Conservation (phyloP, 805 yeast species). For the Kodamaea lidongshanica region DNA sequence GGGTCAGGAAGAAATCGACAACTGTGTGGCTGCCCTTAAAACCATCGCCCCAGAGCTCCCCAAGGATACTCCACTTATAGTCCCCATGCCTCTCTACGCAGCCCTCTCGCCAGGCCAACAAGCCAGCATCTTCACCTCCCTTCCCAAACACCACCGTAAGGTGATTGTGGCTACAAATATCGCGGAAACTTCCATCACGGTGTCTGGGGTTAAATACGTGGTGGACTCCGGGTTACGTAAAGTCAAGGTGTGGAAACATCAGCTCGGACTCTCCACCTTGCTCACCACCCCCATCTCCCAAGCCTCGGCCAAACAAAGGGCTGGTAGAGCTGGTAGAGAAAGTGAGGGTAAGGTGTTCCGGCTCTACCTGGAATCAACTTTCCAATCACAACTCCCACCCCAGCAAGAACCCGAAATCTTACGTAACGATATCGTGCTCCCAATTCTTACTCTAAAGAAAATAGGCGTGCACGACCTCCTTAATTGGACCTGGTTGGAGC, state of each 20-base stretch:
- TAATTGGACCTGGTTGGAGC: constrained; percentile 88
- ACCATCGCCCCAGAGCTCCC: constrained; percentile 62
- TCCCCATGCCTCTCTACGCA: constrained; percentile 85
- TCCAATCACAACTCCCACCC: constrained; percentile 46
- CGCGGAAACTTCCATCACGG: constrained; percentile 96
- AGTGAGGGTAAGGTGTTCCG: constrained; percentile 81
- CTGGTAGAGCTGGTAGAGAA: constrained; percentile 99
- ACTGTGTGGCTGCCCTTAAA: constrained; percentile 57
- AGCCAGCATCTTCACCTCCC: constrained; percentile 64
- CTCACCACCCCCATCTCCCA: constrained; percentile 88
- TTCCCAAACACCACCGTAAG: constrained; percentile 66
- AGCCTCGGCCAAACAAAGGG: constrained; percentile 90
- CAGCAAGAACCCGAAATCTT: constrained; percentile 93
- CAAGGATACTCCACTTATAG: constrained; percentile 65
- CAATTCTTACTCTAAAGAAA: constrained; percentile 76
- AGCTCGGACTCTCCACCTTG: constrained; percentile 84
- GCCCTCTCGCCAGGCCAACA: constrained; percentile 86
- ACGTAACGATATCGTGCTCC: constrained; percentile 78
- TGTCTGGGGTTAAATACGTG: constrained; percentile 89
- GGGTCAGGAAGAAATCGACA: constrained; percentile 97
- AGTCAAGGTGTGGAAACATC: constrained; percentile 92
- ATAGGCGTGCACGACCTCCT: constrained; percentile 78
- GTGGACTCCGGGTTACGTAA: constrained; percentile 90
- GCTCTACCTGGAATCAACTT: constrained; percentile 71
- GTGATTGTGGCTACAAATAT: constrained; percentile 90